Evolutionary conservation across 2,329 filamentous ascomycete species (phyloP).

Genomic region (Apiospora koreana): DNA sequence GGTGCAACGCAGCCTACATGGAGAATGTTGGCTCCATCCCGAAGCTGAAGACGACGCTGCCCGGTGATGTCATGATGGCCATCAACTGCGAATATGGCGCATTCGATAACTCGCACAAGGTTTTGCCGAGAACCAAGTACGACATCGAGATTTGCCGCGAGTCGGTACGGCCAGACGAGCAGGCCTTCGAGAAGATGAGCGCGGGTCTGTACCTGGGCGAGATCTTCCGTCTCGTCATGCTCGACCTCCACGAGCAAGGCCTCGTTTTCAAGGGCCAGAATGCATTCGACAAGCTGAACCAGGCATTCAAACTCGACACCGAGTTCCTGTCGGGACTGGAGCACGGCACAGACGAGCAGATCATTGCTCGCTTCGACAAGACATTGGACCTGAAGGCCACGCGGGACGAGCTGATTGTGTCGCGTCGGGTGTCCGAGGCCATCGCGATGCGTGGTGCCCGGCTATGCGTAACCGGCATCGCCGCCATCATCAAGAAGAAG

Average conservation of each 20-base stretch:
- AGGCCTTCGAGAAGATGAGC: constrained; percentile 76
- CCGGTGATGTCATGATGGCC: constrained; percentile 64
- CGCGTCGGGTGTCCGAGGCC: constrained; percentile 69
- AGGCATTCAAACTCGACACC: constrained; percentile 70
- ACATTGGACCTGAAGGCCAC: constrained; percentile 59
- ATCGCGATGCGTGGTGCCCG: constrained; percentile 74
- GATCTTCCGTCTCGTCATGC: constrained; percentile 67
- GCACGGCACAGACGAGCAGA: constrained; percentile 70
- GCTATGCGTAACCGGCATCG: constrained; percentile 72
- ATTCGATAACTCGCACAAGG: constrained; percentile 69
- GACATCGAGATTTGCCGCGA: constrained; percentile 69
- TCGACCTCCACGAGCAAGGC: constrained; percentile 45
- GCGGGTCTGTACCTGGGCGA: constrained; percentile 72
- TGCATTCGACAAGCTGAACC: constrained; percentile 58
- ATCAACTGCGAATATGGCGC: constrained; percentile 77
- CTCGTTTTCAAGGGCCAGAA: constrained; percentile 70
- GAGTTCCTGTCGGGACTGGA: constrained; percentile 73
- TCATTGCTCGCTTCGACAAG: constrained; percentile 62
- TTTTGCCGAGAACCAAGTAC: constrained; percentile 66
- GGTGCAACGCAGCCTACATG: constrained; percentile 79
- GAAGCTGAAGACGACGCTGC: constrained; percentile 72
- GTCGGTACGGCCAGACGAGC: constrained; percentile 69
- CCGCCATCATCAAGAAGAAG: constrained; percentile 78
- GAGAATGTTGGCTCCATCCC: constrained; percentile 69
- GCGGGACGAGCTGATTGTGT: constrained; percentile 68